Base-by-base conservation (phyloP, 306 rosid species). In the Begonia masoniana region DNA sequence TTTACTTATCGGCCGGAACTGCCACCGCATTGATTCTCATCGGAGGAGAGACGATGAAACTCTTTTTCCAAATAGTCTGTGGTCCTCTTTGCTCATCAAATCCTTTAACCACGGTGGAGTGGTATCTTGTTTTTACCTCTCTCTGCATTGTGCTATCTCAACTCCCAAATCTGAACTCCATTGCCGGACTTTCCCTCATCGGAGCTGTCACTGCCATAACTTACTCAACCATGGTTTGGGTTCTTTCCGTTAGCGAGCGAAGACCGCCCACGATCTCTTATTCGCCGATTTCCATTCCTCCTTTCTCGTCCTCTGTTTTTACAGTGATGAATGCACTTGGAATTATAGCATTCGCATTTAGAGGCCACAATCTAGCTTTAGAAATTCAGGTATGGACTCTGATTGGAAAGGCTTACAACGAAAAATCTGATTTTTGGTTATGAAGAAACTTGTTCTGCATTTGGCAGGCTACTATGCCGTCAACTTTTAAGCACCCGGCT, bases 121-220 rank as follows among this genome's bases (percentile, higher is more conserved):
- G 99, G 99, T 91, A 86, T 69, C 76, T 91, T 64, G 99, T 91
- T 46, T 91, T 91, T 74, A 91, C 96, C 62, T 86, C 96, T 51
- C 80, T 91, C 36, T 75, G 94, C 59, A 86, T 86, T 43, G 96
- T 91, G 53, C 82, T 91, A 36, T 91, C 99, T 62, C 99, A 91
- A 81, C 94, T 91, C 62, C 99, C 99, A 58, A 91, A 86, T 76
- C 96, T 91, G 56, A 91, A 91, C 69, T 91, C 99, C 14, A 91
- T 91, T 10, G 99, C 99, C 12, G 99, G 99, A 47, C 94, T 91
- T 43, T 91, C 99, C 14, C 82, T 91, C 6, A 76, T 91, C 10
- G 99, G 99, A 13, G 99, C 99, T 42, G 94, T 91, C 49, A 91
- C 99, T 21, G 99, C 99, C 73, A 86, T 91, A 59, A 91, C 99